These are phyloP conservation scores for Paramecium sexaurelia DNA, from an alignment of 73 alveolate genomes.

Conservation along the genomic window DNA sequence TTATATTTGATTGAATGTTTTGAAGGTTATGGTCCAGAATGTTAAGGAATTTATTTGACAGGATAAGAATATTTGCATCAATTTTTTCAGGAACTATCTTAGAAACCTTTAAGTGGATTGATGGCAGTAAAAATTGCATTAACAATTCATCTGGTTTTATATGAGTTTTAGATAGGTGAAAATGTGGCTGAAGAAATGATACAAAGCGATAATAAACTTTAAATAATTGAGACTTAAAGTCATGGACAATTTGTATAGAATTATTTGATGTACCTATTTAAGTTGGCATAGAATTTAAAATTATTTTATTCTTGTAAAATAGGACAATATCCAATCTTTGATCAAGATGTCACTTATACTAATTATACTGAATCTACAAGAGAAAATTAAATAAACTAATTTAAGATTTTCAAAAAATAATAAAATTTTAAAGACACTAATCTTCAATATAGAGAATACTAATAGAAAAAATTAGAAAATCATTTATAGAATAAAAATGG, in stretches of 20 bases:
- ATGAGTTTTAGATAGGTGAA: conserved; percentile 53
- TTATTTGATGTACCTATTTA: conserved; percentile 43
- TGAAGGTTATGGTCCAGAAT: conserved; percentile 59
- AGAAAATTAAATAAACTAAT: conserved; percentile 18
- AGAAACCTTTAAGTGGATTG: background rate
- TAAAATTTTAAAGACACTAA: conserved; percentile 30
- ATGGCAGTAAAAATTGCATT: conserved; percentile 30
- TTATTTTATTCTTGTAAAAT: conserved; percentile 40
- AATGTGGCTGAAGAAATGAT: conserved; percentile 44
- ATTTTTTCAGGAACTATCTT: conserved; percentile 8
- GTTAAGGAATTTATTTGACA: conserved; percentile 51
- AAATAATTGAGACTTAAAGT: background rate
- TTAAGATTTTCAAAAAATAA: conserved; percentile 5
- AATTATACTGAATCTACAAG: conserved; percentile 28
- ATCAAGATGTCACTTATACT: conserved; percentile 3
- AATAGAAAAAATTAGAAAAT: background rate
- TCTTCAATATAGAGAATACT: conserved; percentile 15
- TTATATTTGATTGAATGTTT: conserved; percentile 55
- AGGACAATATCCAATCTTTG: conserved; percentile 50
- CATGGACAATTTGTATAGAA: conserved; percentile 34
- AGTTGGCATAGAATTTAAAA: conserved; percentile 48
- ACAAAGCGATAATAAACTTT: background rate
- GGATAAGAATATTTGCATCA: conserved; percentile 30
- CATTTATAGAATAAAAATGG: conserved; percentile 12
- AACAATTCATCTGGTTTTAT: conserved; percentile 30